Base-by-base conservation (phyloP, 1,284 basidiomycete species). In the Heterobasidion annosum region DNA sequence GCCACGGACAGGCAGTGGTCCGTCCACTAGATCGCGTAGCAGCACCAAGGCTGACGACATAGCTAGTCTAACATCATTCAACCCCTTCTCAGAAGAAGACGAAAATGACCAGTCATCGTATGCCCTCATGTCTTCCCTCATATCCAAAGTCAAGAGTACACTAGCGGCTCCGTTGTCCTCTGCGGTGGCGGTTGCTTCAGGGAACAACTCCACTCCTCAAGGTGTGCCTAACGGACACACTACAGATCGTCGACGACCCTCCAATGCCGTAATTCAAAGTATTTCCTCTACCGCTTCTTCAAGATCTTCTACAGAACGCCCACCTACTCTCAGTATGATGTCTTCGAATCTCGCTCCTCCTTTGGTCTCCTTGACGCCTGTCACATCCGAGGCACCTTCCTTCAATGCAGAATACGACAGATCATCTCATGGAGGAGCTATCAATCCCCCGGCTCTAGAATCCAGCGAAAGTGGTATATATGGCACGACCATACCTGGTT, bases 41-140 rank as follows among this genome's bases (percentile, higher is more conserved):
- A 83, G 75, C 64, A 76, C 76, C 44, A 83, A 77, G 61, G 70
- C 67, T 32, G 88, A 89, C 66, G 87, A 88, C 71, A 74, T 84
- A 47, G 77, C 77, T 47, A 82, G 82, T 64, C 68, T 91, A 55
- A 91, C 88, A 33, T 88, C 86, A 50, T 89, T 85, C 73, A 91
- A 91, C 65, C 88, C 89, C 12, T 91, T 91, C 73, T 82, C 85
- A 12, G 88, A 91, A 64, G 89, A 91, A 67, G 89, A 91, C 65
- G 89, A 91, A 67, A 79, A 87, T 64, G 89, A 91, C 61, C 84
- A 88, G 62, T 87, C 88, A 8, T 88, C 87, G 12, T 90, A 89
- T 65, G 82, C 86, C 1, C 73, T 91, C 55, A 85, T 91, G 56
- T 81, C 85, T 1, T 88, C 86, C 18, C 70, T 91, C 16, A 77